phyloP scores from a whole-genome alignment of 257 asterid genomes.

The Lycium barbarum region DNA sequence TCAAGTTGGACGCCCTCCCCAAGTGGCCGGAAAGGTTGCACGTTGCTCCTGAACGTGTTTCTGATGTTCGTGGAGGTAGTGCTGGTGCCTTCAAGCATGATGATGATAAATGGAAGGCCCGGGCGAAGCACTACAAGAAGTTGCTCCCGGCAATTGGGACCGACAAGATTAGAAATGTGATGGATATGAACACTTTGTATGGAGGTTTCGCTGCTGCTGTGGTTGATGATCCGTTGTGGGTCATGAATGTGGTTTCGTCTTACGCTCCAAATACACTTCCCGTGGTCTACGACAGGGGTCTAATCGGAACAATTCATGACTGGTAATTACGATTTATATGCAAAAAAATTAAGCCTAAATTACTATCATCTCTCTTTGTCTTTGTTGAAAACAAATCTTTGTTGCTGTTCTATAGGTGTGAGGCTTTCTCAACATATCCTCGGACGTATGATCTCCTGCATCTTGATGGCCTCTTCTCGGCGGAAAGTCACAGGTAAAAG shows the following conservation, averaged over 20 bases:
- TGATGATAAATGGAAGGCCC: conserved; percentile 37
- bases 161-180: conserved; percentile 43
- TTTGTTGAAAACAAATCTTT: background rate
- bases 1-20: conserved; percentile 32
- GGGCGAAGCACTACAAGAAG: conserved; percentile 41
- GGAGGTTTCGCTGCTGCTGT: conserved; percentile 46
- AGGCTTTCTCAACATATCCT: conserved; percentile 46
- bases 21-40: conserved; percentile 46
- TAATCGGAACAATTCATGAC: conserved; percentile 45
- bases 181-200: conserved; percentile 44
- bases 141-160: conserved; percentile 41
- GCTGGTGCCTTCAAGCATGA: conserved; percentile 41
- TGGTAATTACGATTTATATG: conserved; percentile 35
- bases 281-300: conserved; percentile 46
- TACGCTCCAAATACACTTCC: conserved; percentile 40
- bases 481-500: conserved; percentile 45
- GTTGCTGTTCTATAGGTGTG: conserved; percentile 35
- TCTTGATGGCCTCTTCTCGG: conserved; percentile 40
- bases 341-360: background rate
- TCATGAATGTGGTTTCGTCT: conserved; percentile 45
- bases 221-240: conserved; percentile 42
- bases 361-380: background rate
- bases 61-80: conserved; percentile 40
- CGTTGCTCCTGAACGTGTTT: conserved; percentile 37
- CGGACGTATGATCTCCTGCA: conserved; percentile 46